Conservation (phyloP, 2,329 filamentous ascomycete genomes). For the Calonectria pseudoturangicola region DNA sequence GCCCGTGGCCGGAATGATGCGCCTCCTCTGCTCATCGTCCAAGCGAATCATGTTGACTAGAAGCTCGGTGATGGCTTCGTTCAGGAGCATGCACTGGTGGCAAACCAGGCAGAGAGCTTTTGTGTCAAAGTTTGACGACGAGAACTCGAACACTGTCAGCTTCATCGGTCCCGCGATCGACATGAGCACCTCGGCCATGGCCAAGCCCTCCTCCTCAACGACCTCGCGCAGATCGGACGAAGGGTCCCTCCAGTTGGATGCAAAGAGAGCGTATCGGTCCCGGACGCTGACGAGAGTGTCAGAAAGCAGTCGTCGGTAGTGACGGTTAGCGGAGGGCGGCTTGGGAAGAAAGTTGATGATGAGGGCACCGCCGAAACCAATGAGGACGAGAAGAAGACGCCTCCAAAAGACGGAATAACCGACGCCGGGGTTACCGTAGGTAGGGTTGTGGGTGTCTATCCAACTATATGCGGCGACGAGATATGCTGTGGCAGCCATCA, state of each 20-base stretch:
- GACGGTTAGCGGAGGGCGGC: slow-evolving; percentile 39
- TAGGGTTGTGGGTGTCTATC: slow-evolving; percentile 47
- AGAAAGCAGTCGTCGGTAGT: slow-evolving; percentile 38
- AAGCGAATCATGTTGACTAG: slow-evolving; percentile 19
- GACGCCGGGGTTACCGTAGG: slow-evolving; percentile 41
- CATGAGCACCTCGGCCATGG: slow-evolving; percentile 31
- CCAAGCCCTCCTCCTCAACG: slow-evolving; percentile 28
- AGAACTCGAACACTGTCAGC: slow-evolving; percentile 38
- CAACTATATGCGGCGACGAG: slow-evolving; percentile 48
- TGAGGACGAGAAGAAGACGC: slow-evolving; percentile 36
- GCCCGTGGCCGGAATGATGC: slow-evolving; percentile 28
- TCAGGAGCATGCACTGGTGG: slow-evolving; percentile 36
- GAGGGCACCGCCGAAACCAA: slow-evolving; percentile 33
- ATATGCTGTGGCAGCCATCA: slow-evolving; percentile 48
- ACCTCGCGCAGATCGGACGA: slow-evolving; percentile 32
- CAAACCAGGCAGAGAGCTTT: slow-evolving; percentile 25
- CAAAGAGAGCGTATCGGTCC: slow-evolving; percentile 39
- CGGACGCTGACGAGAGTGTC: slow-evolving; percentile 35
- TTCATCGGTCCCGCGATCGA: slow-evolving; percentile 37
- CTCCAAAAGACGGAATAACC: slow-evolving; percentile 44
- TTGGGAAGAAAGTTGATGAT: slow-evolving; percentile 39
- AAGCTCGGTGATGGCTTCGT: slow-evolving; percentile 36
- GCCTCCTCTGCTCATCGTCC: neutral
- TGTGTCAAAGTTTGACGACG: slow-evolving; percentile 38
- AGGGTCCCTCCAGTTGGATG: slow-evolving; percentile 36